Conservation (phyloP, 805 yeast genomes). For the Pichia cephalocereana region DNA sequence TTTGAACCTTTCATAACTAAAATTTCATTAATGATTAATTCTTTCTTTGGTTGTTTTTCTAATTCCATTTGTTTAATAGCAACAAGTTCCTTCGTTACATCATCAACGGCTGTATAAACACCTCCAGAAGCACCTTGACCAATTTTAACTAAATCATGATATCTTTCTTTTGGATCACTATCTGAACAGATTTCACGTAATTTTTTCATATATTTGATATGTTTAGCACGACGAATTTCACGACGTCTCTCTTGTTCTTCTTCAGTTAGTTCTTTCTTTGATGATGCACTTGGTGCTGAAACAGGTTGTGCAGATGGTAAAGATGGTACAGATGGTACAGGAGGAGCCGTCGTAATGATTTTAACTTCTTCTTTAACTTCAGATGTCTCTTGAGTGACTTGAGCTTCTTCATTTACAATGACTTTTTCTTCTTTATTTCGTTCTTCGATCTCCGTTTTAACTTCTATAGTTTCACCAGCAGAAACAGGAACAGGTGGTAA, state of each 20-base stretch:
- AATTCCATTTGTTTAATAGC: slow-evolving; percentile 97
- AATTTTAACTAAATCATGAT: slow-evolving; percentile 64
- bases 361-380: background rate
- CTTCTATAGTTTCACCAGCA: background rate
- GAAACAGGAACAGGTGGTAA: slow-evolving; percentile 6
- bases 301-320: slow-evolving; percentile 8
- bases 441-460: too few species aligned
- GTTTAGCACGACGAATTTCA: slow-evolving; percentile 67
- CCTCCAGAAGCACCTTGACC: slow-evolving; percentile 99
- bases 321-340: slow-evolving; percentile 8
- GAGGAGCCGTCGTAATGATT: slow-evolving; percentile 1
- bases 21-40: slow-evolving; percentile 88
- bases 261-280: slow-evolving; percentile 38
- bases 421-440: too few species aligned
- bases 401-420: too few species aligned
- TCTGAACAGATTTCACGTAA: slow-evolving; percentile 69
- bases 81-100: slow-evolving; percentile 48
- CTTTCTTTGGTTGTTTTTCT: slow-evolving; percentile 92
- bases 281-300: slow-evolving; percentile 1
- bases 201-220: slow-evolving; percentile 62
- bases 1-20: slow-evolving; percentile 88
- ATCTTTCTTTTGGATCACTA: slow-evolving; percentile 72
- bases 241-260: slow-evolving; percentile 55
- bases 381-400: background rate
- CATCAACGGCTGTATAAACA: slow-evolving; percentile 79